Evolutionary conservation across 192 early-diverging fungal species (phyloP).

Genomic region (Podochytrium sp.): DNA sequence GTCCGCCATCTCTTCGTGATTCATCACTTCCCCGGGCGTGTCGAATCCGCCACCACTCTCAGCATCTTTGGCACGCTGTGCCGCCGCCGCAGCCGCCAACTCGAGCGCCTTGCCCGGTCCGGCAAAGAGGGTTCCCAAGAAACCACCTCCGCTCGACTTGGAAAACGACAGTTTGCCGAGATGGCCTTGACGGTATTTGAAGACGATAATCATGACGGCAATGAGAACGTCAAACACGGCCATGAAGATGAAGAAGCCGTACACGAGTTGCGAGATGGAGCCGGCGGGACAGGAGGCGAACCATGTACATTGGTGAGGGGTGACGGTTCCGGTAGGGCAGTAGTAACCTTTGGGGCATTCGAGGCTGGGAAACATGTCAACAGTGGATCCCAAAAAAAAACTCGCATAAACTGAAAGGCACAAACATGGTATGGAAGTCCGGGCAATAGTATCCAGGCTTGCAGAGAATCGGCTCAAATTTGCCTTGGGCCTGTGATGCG

Average conservation of each 20-base stretch:
- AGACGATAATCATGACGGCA: slow-evolving; percentile 35
- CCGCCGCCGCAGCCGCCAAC: not conserved
- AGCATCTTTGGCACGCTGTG: not conserved
- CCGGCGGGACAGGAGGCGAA: slow-evolving; percentile 25
- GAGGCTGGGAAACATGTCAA: not conserved
- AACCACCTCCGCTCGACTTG: not conserved
- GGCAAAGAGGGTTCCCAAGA: not conserved
- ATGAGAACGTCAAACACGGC: slow-evolving; percentile 26
- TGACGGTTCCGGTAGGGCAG: slow-evolving; percentile 38
- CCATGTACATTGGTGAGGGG: slow-evolving; percentile 37
- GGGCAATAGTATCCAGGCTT: slow-evolving; percentile 47
- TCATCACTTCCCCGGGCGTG: not conserved
- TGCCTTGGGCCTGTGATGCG: slow-evolving; percentile 43
- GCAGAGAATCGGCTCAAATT: slow-evolving; percentile 47
- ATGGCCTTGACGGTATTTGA: slow-evolving; percentile 29
- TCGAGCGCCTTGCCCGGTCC: slow-evolving; percentile 17
- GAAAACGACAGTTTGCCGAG: not conserved
- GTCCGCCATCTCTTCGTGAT: slow-evolving; percentile 27
- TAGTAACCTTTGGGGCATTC: slow-evolving; percentile 36
- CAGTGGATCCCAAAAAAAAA: no score
- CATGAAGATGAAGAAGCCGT: slow-evolving; percentile 29
- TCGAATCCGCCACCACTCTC: not conserved
- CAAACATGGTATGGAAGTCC: slow-evolving; percentile 30
- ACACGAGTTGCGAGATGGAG: slow-evolving; percentile 13
- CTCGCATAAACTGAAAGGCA: no score